These are phyloP conservation scores for Psilocybe azurescens DNA, from an alignment of 768 basidiomycete genomes.

Conservation along the genomic window DNA sequence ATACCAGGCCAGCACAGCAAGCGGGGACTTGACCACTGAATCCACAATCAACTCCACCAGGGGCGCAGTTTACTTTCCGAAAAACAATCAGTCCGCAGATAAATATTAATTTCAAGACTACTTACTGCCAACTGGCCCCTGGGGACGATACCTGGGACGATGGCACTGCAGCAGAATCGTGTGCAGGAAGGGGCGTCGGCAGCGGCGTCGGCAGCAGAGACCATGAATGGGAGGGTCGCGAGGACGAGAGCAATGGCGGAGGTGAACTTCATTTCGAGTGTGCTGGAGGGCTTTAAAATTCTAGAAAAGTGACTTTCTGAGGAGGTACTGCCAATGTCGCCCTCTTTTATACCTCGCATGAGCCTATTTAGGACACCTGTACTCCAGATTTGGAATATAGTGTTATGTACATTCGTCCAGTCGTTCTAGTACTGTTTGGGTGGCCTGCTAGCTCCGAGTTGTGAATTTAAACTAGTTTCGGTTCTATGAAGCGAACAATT, in stretches of 20 bases:
- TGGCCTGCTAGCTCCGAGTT: too few relatives aligned
- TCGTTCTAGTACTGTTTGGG: too few relatives aligned
- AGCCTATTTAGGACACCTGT: too few relatives aligned
- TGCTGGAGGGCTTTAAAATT: too few relatives aligned
- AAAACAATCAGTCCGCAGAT: neutral
- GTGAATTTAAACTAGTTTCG: too few relatives aligned
- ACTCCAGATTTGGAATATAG: too few relatives aligned
- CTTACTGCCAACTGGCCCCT: neutral
- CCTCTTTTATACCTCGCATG: too few relatives aligned
- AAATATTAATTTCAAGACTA: neutral
- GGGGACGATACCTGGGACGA: neutral
- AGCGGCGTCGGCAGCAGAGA: neutral
- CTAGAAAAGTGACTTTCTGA: too few relatives aligned
- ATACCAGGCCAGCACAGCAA: neutral
- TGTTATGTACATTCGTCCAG: too few relatives aligned
- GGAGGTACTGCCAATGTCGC: too few relatives aligned
- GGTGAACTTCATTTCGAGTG: neutral
- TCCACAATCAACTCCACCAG: neutral
- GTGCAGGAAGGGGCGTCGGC: neutral
- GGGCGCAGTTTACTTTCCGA: neutral
- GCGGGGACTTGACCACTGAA: neutral
- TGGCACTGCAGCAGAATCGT: neutral
- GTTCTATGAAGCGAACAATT: too few relatives aligned
- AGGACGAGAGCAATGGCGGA: neutral
- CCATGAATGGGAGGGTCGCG: neutral